phyloP scores from a whole-genome alignment of 2,329 filamentous ascomycete genomes.

The Xylaria sp. region DNA sequence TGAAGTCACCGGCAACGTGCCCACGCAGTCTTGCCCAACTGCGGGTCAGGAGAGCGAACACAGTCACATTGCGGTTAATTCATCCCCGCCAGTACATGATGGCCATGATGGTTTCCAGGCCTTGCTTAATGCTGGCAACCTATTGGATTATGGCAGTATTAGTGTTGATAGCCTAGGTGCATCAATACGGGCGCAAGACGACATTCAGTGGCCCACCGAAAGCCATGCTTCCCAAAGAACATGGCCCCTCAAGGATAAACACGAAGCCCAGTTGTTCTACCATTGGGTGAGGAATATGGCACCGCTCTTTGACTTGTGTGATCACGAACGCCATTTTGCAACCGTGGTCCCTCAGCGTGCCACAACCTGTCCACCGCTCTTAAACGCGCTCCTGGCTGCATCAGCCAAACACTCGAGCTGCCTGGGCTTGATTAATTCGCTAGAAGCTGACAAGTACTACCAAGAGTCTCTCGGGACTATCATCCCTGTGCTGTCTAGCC shows the following conservation, averaged over 20 bases:
- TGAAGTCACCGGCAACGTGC: not conserved
- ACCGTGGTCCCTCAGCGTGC: conserved; percentile 7
- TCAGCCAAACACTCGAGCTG: conserved; percentile 6
- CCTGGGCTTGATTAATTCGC: not conserved
- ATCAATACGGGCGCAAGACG: not conserved
- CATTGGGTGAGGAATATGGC: conserved; percentile 6
- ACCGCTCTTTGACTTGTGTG: conserved; percentile 9
- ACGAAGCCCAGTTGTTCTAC: conserved; percentile 2
- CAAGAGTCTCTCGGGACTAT: conserved; percentile 3
- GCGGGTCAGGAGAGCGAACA: not conserved
- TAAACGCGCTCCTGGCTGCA: not conserved
- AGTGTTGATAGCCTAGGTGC: not conserved
- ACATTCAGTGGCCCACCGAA: not conserved
- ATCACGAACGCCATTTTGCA: conserved; percentile 10
- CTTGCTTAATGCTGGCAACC: conserved; percentile 1
- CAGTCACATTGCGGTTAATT: not conserved
- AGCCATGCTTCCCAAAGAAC: not conserved
- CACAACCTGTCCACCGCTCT: conserved; percentile 5
- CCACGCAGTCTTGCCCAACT: not conserved
- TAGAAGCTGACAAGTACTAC: conserved; percentile 4
- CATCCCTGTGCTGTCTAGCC: not conserved
- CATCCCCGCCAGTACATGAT: not conserved
- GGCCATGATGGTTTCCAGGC: conserved; percentile 5
- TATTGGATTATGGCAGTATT: not conserved
- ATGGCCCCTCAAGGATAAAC: conserved; percentile 8